Conservation (phyloP, 306 rosid genomes). For the Ziziphus jujuba region DNA sequence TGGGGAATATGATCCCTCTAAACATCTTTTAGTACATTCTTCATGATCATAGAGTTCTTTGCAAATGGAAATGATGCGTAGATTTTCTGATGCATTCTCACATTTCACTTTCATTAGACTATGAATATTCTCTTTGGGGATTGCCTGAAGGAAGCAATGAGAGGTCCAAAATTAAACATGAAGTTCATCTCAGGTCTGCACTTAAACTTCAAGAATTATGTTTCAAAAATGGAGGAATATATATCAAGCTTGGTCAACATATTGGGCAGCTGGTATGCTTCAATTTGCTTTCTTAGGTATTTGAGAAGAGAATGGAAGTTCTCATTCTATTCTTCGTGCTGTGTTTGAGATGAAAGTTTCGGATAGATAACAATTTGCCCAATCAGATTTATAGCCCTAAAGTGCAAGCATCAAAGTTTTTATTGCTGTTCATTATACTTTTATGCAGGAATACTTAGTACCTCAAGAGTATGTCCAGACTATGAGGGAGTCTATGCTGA, state of each 20-base stretch:
- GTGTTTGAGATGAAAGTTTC: background rate
- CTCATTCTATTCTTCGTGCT: background rate
- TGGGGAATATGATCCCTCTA: background rate
- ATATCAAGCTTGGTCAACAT: conserved; percentile 97
- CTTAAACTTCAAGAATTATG: conserved; percentile 77
- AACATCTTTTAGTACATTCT: background rate
- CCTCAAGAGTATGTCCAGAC: conserved; percentile 81
- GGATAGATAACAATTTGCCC: background rate
- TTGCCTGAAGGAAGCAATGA: conserved; percentile 69
- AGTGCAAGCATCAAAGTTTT: background rate
- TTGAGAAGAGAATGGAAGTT: conserved; percentile 6
- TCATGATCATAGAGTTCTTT: too few species aligned
- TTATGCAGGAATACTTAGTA: conserved; percentile 77
- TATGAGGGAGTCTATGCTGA: conserved; percentile 92
- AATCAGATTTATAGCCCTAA: background rate
- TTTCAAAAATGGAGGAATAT: conserved; percentile 91
- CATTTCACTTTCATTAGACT: conserved; percentile 49
- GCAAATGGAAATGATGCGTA: background rate
- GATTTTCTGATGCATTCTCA: conserved; percentile 6
- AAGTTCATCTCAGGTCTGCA: conserved; percentile 92
- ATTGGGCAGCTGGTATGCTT: conserved; percentile 82
- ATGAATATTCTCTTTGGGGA: conserved; percentile 81
- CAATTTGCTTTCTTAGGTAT: conserved; percentile 15
- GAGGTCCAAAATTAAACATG: conserved; percentile 59
- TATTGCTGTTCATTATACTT: conserved; percentile 17